Conservation (phyloP, 2,329 filamentous ascomycete species). For the Thelonectria discophora region DNA sequence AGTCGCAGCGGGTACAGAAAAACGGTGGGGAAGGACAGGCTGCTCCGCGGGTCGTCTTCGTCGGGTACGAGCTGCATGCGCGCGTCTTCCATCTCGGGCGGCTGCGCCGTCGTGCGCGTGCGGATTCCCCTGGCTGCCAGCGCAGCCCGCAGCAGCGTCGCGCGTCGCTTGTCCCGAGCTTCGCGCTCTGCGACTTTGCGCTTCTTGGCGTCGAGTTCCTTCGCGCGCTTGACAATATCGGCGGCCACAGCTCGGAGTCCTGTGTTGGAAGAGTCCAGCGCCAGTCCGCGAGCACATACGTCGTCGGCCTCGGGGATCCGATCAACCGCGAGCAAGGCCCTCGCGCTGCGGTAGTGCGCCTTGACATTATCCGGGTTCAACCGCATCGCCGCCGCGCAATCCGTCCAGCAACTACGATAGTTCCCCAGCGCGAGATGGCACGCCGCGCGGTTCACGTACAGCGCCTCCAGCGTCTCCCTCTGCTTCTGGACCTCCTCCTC, state of each 20-base stretch:
- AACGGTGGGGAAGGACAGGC: constrained; percentile 79
- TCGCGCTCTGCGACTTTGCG: constrained; percentile 58
- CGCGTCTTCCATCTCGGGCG: constrained; percentile 90
- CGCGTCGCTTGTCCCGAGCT: constrained; percentile 64
- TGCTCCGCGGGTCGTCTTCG: constrained; percentile 75
- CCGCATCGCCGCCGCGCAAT: constrained; percentile 81
- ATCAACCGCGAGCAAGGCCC: constrained; percentile 80
- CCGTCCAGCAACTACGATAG: constrained; percentile 84
- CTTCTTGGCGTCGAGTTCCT: constrained; percentile 63
- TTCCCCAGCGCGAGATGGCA: constrained; percentile 91
- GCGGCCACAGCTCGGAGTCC: constrained; percentile 68
- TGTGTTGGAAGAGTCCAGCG: constrained; percentile 74
- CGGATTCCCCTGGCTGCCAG: constrained; percentile 75
- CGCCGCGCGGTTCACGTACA: constrained; percentile 87
- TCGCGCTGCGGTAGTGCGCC: constrained; percentile 86
- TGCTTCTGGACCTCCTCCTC: constrained; percentile 70
- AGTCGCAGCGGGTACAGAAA: constrained; percentile 85
- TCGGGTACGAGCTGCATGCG: constrained; percentile 74
- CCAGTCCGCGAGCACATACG: constrained; percentile 76
- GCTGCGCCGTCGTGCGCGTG: constrained; percentile 71
- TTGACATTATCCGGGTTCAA: constrained; percentile 86
- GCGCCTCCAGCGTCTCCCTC: constrained; percentile 73
- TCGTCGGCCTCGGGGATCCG: constrained; percentile 83
- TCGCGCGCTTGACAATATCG: constrained; percentile 70
- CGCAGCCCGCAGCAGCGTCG: constrained; percentile 70